Conservation (phyloP, 257 asterid species). For the Oldenlandia corymbosa region DNA sequence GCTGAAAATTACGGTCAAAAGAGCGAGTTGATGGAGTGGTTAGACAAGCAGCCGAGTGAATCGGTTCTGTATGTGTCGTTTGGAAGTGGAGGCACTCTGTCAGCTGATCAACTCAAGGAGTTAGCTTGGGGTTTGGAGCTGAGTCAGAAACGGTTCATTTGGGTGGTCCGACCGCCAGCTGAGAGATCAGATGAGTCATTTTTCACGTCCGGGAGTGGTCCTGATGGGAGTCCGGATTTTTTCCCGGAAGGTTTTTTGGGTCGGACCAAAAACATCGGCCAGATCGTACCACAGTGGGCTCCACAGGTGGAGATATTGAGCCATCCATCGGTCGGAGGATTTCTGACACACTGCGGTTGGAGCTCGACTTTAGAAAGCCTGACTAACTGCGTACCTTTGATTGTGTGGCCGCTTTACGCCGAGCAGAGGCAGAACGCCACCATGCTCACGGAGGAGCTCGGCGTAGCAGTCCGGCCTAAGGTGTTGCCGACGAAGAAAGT, state of each 20-base stretch:
- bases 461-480: slow-evolving; percentile 43
- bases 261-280: slow-evolving; percentile 28
- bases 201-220: slow-evolving; percentile 20
- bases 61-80: slow-evolving; percentile 57
- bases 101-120: slow-evolving; percentile 41
- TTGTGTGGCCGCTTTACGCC: slow-evolving; percentile 69
- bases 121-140: slow-evolving; percentile 60
- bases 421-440: slow-evolving; percentile 63
- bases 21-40: slow-evolving; percentile 28
- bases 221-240: slow-evolving; percentile 18
- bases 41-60: slow-evolving; percentile 50
- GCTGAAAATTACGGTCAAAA: slow-evolving; percentile 9
- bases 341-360: slow-evolving; percentile 71
- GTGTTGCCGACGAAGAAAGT: slow-evolving; percentile 33
- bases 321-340: slow-evolving; percentile 53
- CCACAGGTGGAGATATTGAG: slow-evolving; percentile 38
- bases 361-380: slow-evolving; percentile 55
- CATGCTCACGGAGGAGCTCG: slow-evolving; percentile 42
- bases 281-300: slow-evolving; percentile 40
- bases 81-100: slow-evolving; percentile 61
- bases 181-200: slow-evolving; percentile 37
- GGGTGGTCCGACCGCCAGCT: slow-evolving; percentile 61
- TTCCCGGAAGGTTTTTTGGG: slow-evolving; percentile 43
- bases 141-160: slow-evolving; percentile 48
- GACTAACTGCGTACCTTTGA: slow-evolving; percentile 41